These are phyloP conservation scores for Phoenix dactylifera DNA, from an alignment of 176 grass and related monocot genomes.

Conservation along the genomic window DNA sequence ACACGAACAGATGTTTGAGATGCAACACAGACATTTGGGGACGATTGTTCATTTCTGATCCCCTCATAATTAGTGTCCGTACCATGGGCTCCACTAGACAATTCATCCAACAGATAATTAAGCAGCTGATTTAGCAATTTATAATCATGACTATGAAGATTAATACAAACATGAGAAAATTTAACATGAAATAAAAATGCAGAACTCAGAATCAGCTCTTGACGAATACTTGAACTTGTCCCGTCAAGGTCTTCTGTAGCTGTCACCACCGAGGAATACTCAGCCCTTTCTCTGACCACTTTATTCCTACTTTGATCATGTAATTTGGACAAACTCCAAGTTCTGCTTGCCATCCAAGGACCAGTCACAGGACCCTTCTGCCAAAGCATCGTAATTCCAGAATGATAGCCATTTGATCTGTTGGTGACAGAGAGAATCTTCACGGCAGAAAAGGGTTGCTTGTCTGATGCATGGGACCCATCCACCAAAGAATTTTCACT, in stretches of 20 bases:
- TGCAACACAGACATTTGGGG: conserved; percentile 22
- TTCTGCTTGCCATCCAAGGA: conserved; percentile 48
- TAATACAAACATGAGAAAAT: conserved; percentile 43
- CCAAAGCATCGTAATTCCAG: conserved; percentile 48
- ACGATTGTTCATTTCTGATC: conserved; percentile 16
- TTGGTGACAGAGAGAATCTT: conserved; percentile 68
- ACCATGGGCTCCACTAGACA: conserved; percentile 25
- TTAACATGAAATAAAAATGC: conserved; percentile 70
- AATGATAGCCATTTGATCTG: conserved; percentile 26
- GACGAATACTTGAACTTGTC: conserved; percentile 35
- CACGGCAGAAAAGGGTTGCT: conserved; percentile 39
- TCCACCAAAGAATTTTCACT: conserved; percentile 8
- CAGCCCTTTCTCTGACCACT: conserved; percentile 42
- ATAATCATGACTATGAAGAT: conserved; percentile 67
- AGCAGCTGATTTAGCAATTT: conserved; percentile 43
- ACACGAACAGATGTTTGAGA: conserved; percentile 57
- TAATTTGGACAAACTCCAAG: conserved; percentile 61
- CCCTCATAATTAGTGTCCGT: conserved; percentile 17
- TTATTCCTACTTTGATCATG: conserved; percentile 51
- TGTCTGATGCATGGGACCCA: conserved; percentile 17
- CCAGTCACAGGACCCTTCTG: conserved; percentile 40
- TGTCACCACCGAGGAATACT: conserved; percentile 61
- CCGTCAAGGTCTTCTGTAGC: conserved; percentile 49
- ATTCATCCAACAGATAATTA: conserved; percentile 40
- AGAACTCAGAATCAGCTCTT: conserved; percentile 68